Base-by-base conservation (phyloP, 805 yeast genomes). In the Candida stauntonica region DNA sequence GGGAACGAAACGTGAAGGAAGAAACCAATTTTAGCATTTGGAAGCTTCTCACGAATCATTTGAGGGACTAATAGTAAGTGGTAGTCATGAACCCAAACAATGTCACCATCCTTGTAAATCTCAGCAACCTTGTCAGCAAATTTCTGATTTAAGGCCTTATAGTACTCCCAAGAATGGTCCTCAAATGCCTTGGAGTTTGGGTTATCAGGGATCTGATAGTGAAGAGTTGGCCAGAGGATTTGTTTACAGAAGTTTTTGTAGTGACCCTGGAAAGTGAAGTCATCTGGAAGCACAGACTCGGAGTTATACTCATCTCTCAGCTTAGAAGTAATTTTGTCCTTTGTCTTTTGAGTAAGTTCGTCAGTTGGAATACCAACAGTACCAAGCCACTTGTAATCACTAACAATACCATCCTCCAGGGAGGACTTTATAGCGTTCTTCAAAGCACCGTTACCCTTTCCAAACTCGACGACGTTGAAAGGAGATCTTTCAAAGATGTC, bases 1-100 rank as follows among this genome's bases (percentile, higher is more conserved):
- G 99, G 99, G 66, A 91, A 91, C 1, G 98, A 84, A 12, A 91
- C 86, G 55, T 93, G 99, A 41, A 93, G 67, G 61, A 88, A 93
- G 51, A 89, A 84, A 0, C 96, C 97, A 50, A 93, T 88, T 46
- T 82, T 78, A 2, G 95, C 97, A 41, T 77, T 60, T 5, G 97
- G 96, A 17, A 88, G 58, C 46, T 70, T 63, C 41, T 77, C 70
- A 44, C 96, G 73, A 4, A 91, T 73, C 91, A 91, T 81, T 38
- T 70, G 72, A 0, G 98, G 97, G 2, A 89, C 86, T 30, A 91
- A 65, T 64, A 93, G 70, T 44, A 91, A 67, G 62, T 93, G 98
- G 58, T 91, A 91, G 61, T 91, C 99, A 59, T 91, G 95, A 37
- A 91, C 70, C 98, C 98, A 93, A 43, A 91, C 72, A 29, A 77